Evolutionary conservation across 768 basidiomycete species (phyloP).

Genomic region (Pilatotrama ljubarskyi): DNA sequence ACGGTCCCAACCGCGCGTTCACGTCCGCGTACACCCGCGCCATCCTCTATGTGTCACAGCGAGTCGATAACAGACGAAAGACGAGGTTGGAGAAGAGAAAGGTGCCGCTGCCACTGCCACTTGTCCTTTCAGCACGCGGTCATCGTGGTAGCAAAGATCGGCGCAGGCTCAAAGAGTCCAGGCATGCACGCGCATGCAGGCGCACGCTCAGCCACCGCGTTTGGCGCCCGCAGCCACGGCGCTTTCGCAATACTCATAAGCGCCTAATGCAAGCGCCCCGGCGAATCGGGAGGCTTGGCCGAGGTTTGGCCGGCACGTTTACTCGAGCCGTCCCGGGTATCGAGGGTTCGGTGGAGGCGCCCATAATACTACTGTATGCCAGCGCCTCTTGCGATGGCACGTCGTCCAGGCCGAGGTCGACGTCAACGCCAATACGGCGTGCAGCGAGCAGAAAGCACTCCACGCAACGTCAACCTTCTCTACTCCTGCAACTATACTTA

Average conservation of each 20-base stretch:
- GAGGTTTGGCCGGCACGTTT: background rate
- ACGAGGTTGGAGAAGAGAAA: constrained; percentile 5
- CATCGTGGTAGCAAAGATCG: constrained; percentile 20
- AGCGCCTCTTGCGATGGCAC: too few relatives aligned
- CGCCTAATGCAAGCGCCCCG: background rate
- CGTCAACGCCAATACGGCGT: too few relatives aligned
- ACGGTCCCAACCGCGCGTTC: constrained; percentile 79
- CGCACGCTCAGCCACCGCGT: background rate
- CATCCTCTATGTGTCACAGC: constrained; percentile 40
- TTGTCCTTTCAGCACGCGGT: constrained; percentile 14
- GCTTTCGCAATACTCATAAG: background rate
- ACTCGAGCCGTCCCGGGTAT: background rate
- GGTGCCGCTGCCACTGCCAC: constrained; percentile 4
- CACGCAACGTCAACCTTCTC: too few relatives aligned
- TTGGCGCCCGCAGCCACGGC: background rate
- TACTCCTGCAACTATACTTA: too few relatives aligned
- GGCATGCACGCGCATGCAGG: background rate
- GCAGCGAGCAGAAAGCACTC: too few relatives aligned
- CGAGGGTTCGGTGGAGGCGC: too few relatives aligned
- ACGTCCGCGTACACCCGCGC: constrained; percentile 88
- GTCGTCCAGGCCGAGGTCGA: background rate
- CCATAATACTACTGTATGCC: too few relatives aligned
- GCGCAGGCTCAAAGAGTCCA: constrained; percentile 6
- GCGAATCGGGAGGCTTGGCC: too few relatives aligned
- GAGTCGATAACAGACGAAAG: background rate